Evolutionary conservation across 306 rosid genomes (phyloP), one percentile per base, ranked within the genome.

Genomic region (Cucumis hystrix): DNA sequence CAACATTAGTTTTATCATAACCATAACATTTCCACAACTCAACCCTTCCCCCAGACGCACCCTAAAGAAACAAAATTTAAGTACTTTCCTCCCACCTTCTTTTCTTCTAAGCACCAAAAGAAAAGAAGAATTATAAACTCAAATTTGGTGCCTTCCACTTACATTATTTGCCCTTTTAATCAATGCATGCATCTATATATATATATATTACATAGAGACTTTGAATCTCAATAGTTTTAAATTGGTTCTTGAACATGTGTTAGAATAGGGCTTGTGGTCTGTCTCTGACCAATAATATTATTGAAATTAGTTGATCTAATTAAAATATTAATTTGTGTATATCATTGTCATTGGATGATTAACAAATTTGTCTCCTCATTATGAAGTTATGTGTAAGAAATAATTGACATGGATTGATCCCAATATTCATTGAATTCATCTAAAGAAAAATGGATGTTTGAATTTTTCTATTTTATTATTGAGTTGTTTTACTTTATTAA

Each of bases 11-110:
- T n/a, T n/a, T n/a, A n/a, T n/a, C n/a, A n/a, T n/a, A n/a, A n/a
- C n/a, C n/a, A n/a, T n/a, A n/a, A n/a, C n/a, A n/a, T n/a, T n/a
- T n/a, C n/a, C n/a, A n/a, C n/a, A n/a, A n/a, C n/a, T n/a, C n/a
- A n/a, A n/a, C n/a, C n/a, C n/a, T n/a, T n/a, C n/a, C n/a, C n/a
- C n/a, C n/a, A n/a, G n/a, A n/a, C n/a, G n/a, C n/a, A n/a, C n/a
- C n/a, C 25, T 23, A 23, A 25, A 61, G 0, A 61, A 13, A 2
- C 0, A 5, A 25, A 23, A 10, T 13, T 0, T 0, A 62, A 62
- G 70, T 33, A 65, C 25, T n/a, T 68, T 41, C 74, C 74, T 68
- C 74, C 74, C 74, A 68, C 55, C 74, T 68, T 68, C 74, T 40
- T 11, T 39, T 8, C 14, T 66, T 66, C 16, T 66, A 0, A 7